Evolutionary conservation across 2,329 filamentous ascomycete species (phyloP).

Genomic region (Cryphonectria nitschkei): DNA sequence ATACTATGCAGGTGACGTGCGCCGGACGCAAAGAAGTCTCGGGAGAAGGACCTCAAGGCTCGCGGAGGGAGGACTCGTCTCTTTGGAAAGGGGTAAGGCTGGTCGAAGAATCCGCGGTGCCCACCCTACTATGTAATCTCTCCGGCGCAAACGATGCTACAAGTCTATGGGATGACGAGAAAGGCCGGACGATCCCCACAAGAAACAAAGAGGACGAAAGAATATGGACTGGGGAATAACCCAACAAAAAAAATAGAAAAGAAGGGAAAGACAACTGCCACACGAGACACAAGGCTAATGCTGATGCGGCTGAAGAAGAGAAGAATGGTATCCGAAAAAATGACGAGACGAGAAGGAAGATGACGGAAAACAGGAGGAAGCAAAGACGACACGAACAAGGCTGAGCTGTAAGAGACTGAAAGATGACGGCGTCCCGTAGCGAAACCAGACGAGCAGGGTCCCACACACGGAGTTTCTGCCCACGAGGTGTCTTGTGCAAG

Average conservation of each 20-base stretch:
- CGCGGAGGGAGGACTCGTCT: slow-evolving; percentile 12
- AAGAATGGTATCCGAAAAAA: slow-evolving; percentile 10
- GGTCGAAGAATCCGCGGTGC: background rate
- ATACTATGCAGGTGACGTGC: background rate
- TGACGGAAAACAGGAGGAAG: slow-evolving; percentile 19
- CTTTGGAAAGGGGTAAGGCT: slow-evolving; percentile 7
- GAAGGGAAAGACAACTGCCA: background rate
- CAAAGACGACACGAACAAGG: slow-evolving; percentile 14
- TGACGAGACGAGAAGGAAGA: slow-evolving; percentile 19
- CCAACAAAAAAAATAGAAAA: background rate
- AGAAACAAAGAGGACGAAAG: background rate
- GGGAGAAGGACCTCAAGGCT: slow-evolving; percentile 1
- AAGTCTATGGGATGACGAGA: slow-evolving; percentile 26
- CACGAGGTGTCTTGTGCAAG: slow-evolving; percentile 4
- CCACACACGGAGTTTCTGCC: background rate
- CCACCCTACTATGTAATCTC: background rate
- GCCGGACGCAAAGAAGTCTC: slow-evolving; percentile 6
- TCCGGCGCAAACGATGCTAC: slow-evolving; percentile 18
- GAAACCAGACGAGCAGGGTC: slow-evolving; percentile 1
- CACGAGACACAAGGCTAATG: slow-evolving; percentile 8
- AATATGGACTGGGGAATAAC: background rate
- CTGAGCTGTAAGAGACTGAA: slow-evolving; percentile 2
- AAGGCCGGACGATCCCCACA: slow-evolving; percentile 15
- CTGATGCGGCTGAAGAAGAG: slow-evolving; percentile 12
- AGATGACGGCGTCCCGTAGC: slow-evolving; percentile 4